Evolutionary conservation across 345 rosid species (phyloP), one percentile per base, ranked within the genome.

Genomic region (Arabis alpina): DNA sequence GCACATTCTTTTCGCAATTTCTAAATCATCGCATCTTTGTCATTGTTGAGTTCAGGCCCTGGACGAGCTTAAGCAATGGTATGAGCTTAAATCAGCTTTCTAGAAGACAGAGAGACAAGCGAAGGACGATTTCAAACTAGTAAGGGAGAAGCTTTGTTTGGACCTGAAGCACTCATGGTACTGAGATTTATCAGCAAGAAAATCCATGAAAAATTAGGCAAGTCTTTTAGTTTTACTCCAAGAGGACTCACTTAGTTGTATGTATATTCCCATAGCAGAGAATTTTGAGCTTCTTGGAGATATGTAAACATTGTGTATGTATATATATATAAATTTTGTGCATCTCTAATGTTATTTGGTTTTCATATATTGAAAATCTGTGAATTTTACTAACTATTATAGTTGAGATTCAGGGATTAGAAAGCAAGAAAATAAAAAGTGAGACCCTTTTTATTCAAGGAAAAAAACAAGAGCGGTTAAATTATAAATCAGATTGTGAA

Each of bases 211-310:
- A 32, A 19, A 50, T 61, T 75, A 68, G 74, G 69, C 73, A 68
- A 75, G 74, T 75, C 64, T 54, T 68, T 51, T 61, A 61, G 74
- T 68, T 54, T 45, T 47, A 45, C 30, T 57, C 44, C 34, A 56
- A 68, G 55, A 74, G 16, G 62, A 42, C 43, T 45, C 78, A 37
- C 4, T 59, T 59, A 34, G 40, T 41, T 53, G 65, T 10, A 23
- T 53, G 65, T 10, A 24, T 57, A 16, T 32, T 45, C 39, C 15
- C 71, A 58, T 66, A 50, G 8, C 41, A 73, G 54, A 61, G 12
- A 11, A 5, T 2, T 69, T 10, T 59, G 14, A 73, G 16, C 8
- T 52, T 59, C 55, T 51, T 51, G 62, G 45, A 34, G 68, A 72
- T 10, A 34, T 42, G 3, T 45, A 37, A 14, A 54, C 8, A 2